phyloP scores from a whole-genome alignment of 1,284 basidiomycete species.

The Tremellales sp. region DNA sequence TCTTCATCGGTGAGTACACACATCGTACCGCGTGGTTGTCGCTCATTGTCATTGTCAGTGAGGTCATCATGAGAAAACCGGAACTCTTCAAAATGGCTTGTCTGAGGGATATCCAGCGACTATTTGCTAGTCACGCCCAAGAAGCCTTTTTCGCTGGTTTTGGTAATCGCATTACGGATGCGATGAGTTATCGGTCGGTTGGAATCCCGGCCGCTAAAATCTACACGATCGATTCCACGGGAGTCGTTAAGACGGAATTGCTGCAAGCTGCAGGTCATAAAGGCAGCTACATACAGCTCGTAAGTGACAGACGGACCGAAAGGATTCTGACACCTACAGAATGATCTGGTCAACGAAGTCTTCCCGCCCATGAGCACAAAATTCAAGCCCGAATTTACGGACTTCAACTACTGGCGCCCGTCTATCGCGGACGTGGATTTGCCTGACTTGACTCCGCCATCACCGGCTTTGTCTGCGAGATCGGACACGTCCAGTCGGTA shows the following conservation, averaged over 20 bases:
- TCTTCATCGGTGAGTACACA: conserved; percentile 70
- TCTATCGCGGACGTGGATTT: conserved; percentile 73
- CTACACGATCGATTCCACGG: conserved; percentile 94
- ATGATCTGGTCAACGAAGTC: conserved; percentile 98
- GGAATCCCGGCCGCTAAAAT: conserved; percentile 92
- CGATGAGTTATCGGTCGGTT: conserved; percentile 91
- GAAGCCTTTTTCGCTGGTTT: conserved; percentile 93
- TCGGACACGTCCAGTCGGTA: conserved; percentile 77
- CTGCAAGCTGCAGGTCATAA: conserved; percentile 95
- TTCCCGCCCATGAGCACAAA: conserved; percentile 93
- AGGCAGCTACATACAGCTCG: conserved; percentile 54
- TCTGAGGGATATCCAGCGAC: conserved; percentile 86
- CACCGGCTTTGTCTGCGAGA: conserved; percentile 84
- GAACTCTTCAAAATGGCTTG: conserved; percentile 99
- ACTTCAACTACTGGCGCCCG: conserved; percentile 94
- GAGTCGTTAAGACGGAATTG: conserved; percentile 96
- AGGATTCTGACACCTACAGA: conserved; percentile 59
- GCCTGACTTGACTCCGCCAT: conserved; percentile 85
- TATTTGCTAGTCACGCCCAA: conserved; percentile 71
- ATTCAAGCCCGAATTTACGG: conserved; percentile 84
- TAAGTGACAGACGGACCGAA: conserved; percentile 8
- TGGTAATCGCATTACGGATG: conserved; percentile 97
- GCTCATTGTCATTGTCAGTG: conserved; percentile 52
- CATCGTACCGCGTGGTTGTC: background rate
- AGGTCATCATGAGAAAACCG: conserved; percentile 98